A percentile compares a stretch with the other conserved stretches of the same genome.
Evolutionary conservation across 1,284 basidiomycete species (phyloP).

Genomic region (Tilletia indica): DNA sequence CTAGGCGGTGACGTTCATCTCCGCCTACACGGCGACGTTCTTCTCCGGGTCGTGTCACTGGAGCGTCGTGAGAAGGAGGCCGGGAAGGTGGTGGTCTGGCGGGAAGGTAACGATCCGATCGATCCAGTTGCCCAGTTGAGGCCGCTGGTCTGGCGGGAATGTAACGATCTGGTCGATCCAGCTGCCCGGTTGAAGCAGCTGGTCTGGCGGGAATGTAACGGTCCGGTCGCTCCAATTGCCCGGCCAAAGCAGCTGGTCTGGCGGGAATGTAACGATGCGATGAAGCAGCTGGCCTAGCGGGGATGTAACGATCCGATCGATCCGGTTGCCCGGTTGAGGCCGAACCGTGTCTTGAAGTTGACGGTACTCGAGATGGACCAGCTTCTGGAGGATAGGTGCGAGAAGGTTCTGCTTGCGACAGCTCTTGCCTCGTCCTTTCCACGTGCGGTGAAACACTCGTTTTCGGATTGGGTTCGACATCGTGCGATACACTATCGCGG

Average conservation of each 20-base stretch:
- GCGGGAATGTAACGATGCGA: not conserved
- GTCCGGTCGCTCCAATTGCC: not conserved
- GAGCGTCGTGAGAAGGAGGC: too few species aligned
- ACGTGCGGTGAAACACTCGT: not conserved
- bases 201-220: too few species aligned
- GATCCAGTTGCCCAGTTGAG: not conserved
- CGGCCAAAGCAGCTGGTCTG: not conserved
- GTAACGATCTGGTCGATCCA: not conserved
- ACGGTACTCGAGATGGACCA: not conserved
- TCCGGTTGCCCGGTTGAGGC: not conserved
- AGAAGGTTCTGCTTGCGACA: not conserved
- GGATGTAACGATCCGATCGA: not conserved
- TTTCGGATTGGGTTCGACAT: not conserved
- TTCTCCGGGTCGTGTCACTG: conserved; percentile 20
- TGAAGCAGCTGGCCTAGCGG: not conserved
- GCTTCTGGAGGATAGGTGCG: conserved; percentile 2
- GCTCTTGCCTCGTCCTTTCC: not conserved
- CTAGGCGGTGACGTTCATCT: conserved; percentile 40
- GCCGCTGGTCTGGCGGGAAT: not conserved
- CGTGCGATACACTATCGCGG: conserved; percentile 16
- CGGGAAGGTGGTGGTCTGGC: not conserved
- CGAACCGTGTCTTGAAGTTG: not conserved
- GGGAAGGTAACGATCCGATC: not conserved
- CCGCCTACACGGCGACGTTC: conserved; percentile 37
- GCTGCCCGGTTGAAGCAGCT: not conserved